Base-by-base conservation (phyloP, 306 rosid species). In the Purshia tridentata region DNA sequence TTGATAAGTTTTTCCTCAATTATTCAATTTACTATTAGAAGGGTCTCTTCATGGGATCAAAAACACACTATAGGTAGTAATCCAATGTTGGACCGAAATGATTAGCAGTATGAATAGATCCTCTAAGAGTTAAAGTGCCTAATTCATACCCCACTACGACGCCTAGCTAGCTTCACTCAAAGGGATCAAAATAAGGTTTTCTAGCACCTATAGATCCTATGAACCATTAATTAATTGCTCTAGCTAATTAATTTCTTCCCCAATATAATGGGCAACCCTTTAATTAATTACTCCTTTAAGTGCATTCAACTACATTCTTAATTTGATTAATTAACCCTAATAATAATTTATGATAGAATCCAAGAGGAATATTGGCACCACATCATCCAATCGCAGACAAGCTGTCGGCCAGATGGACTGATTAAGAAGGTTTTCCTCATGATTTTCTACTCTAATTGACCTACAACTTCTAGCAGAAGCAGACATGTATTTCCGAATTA, bases 101-200 rank as follows among this genome's bases (percentile, higher is more conserved):
- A 87, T 85, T 82, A 72, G 68, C 56, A 57, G 81, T 67, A 18
- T 68, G 86, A 85, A 86, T 79, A 77, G 67, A 79, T 76, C 86
- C 87, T 81, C 67, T 47, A 69, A 71, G 70, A 78, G 63, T 73
- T 22, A 62, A 77, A 79, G 81, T 76, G 84, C 73, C 73, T 69
- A 73, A 78, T 76, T 67, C 81, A 72, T 67, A 50, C 81, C 86
- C 80, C 83, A 84, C 86, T 89, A 37, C 20, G 1, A 29, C 2
- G n/a, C n/a, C n/a, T n/a, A n/a, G 35, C 35, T 29, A 29, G 35
- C 35, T 66, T 76, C 76, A 84, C 77, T 61, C 53, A 75, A 76
- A 69, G 65, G 39, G 49, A 57, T 29, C 35, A 65, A 59, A 78
- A 68, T 60, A 15, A 29, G 8, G 54, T 75, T 77, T 63, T 49